Evolutionary conservation across 306 rosid genomes (phyloP), one percentile per base, ranked within the genome.

Genomic region (Rosa multiflora): DNA sequence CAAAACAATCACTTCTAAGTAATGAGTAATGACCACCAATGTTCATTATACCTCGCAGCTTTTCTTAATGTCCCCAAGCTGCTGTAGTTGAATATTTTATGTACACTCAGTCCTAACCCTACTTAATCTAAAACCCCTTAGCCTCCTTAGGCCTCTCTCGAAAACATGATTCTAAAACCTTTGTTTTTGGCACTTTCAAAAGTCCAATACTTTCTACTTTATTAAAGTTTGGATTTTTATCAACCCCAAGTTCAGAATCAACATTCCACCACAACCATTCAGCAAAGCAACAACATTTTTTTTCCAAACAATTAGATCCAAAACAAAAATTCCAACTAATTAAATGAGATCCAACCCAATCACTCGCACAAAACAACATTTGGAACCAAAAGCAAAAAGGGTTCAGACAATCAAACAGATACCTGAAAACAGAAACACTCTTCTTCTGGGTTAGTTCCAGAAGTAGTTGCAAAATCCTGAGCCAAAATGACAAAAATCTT

Each of bases 301-400:
- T 51, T 2, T 6, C 2, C 18, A 1, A 52, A 39, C 15, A 56
- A 42, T 46, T 75, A 29, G 59, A 62, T 62, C 79, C n/a, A 62
- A 62, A 75, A 44, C 44, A 10, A 62, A 75, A 62, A 17, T 29
- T 62, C 39, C 59, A 75, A 29, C n/a, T 59, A 43, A 21, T 17
- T 11, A 39, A 46, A 1, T 75, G 79, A 62, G 79, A 75, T 75
- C 71, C 79, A 46, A 61, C 17, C 59, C 17, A 43, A 58, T 59
- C 70, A 53, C 15, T 21, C 3, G n/a, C 21, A 40, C 39, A 13
- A 56, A 56, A 39, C 68, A 56, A 40, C 68, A 74, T 74, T n/a
- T 40, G 39, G 39, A 3, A 59, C 70, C 70, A 62, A 75, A 62
- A 62, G 7, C 2, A 26, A 75, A 43, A 21, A 74, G 17, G 8